Evolutionary conservation across 352 stramenopile species (phyloP).

Genomic region (Phytophthora pluvialis): DNA sequence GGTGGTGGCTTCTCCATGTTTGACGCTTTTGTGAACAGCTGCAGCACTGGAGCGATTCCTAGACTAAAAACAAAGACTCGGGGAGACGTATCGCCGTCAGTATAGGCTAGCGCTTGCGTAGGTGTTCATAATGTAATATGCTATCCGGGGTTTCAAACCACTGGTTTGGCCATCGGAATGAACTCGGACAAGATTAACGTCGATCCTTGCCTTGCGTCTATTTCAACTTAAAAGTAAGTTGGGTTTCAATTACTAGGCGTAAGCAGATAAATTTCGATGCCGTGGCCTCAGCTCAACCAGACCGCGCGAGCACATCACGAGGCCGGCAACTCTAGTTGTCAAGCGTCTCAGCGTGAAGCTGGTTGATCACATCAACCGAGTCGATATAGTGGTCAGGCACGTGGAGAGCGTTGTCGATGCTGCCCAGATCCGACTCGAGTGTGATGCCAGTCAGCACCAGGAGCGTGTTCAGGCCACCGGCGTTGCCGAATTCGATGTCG

Average conservation of each 20-base stretch:
- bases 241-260: neutral
- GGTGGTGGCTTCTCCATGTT: conserved; percentile 58
- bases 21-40: conserved; percentile 78
- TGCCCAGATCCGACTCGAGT: conserved; percentile 55
- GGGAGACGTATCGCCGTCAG: conserved; percentile 31
- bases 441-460: conserved; percentile 82
- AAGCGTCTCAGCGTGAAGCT: conserved; percentile 56
- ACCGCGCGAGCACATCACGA: neutral
- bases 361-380: conserved; percentile 78
- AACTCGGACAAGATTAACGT: conserved; percentile 1
- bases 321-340: conserved; percentile 35
- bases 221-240: conserved; percentile 2
- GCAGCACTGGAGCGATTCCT: conserved; percentile 44
- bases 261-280: neutral
- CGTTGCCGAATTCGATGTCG: conserved; percentile 85
- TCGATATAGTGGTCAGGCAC: conserved; percentile 73
- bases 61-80: conserved; percentile 51
- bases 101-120: conserved; percentile 20
- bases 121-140: conserved; percentile 41
- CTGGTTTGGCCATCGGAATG: conserved; percentile 10
- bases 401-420: conserved; percentile 58
- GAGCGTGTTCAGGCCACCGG: conserved; percentile 73
- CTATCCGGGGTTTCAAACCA: conserved; percentile 7
- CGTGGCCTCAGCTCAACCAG: neutral
- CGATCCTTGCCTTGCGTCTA: conserved; percentile 26